Conservation (phyloP, 2,329 filamentous ascomycete genomes). For the Claviceps sp. region DNA sequence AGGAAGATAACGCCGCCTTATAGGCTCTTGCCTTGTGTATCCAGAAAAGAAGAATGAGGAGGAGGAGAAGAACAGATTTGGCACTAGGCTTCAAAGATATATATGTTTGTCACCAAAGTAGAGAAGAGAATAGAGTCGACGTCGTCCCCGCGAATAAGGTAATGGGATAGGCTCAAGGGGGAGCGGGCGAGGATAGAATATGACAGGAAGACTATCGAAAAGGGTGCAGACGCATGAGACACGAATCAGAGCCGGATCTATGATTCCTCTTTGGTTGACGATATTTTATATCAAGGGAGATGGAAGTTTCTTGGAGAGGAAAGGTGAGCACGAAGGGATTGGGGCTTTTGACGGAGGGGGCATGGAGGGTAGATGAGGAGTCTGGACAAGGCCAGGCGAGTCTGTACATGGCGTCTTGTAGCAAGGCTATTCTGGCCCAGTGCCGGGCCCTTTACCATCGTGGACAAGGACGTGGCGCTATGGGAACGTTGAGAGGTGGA, state of each 20-base stretch:
- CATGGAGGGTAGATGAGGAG: slow-evolving; percentile 22
- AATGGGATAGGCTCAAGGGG: slow-evolving; percentile 1
- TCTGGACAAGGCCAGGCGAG: slow-evolving; percentile 12
- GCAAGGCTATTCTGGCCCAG: slow-evolving; percentile 10
- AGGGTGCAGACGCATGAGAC: slow-evolving; percentile 21
- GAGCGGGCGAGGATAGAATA: slow-evolving; percentile 9
- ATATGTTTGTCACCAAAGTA: neutral
- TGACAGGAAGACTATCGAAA: slow-evolving; percentile 15
- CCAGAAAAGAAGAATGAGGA: neutral
- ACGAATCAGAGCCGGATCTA: slow-evolving; percentile 16
- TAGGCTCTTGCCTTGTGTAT: neutral
- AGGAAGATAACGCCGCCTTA: neutral
- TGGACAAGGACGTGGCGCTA: slow-evolving; percentile 8
- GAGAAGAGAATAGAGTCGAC: neutral
- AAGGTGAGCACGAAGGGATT: slow-evolving; percentile 8
- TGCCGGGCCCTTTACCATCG: slow-evolving; percentile 7
- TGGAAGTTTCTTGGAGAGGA: slow-evolving; percentile 14
- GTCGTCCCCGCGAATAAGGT: slow-evolving; percentile 6
- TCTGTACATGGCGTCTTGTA: slow-evolving; percentile 1
- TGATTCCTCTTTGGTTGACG: slow-evolving; percentile 16
- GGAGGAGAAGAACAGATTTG: neutral
- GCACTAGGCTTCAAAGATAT: neutral
- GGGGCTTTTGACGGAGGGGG: slow-evolving; percentile 13
- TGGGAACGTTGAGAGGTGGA: neutral
- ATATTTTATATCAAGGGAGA: slow-evolving; percentile 18